phyloP scores from a whole-genome alignment of 2,329 filamentous ascomycete species.

The Tolypocladium nubicola region DNA sequence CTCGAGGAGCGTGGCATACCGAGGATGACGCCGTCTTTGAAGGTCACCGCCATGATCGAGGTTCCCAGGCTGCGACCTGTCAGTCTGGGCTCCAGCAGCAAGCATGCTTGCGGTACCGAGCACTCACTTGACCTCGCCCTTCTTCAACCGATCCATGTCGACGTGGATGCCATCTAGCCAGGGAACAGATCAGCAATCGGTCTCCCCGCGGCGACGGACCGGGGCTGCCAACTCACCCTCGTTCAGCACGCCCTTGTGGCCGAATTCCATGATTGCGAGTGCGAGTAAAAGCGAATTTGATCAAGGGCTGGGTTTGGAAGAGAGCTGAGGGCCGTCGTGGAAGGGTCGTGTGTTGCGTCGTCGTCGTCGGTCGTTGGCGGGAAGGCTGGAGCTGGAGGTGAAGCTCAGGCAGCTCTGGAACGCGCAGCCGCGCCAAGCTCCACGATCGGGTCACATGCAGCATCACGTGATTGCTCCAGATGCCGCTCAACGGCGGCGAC shows the following conservation, averaged over 20 bases:
- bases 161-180: constrained; percentile 90
- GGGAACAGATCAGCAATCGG: constrained; percentile 9
- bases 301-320: not conserved
- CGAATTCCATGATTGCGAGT: constrained; percentile 47
- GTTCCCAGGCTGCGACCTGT: constrained; percentile 68
- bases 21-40: constrained; percentile 95
- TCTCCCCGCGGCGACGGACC: not conserved
- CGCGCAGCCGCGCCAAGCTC: constrained; percentile 25
- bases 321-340: not conserved
- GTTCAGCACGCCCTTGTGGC: constrained; percentile 49
- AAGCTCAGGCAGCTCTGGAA: constrained; percentile 37
- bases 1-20: constrained; percentile 33
- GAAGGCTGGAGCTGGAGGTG: constrained; percentile 24
- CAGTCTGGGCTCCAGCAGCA: constrained; percentile 7
- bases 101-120: not conserved
- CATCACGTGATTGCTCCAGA: constrained; percentile 7
- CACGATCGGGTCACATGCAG: not conserved
- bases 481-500: no score
- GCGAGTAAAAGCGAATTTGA: not conserved
- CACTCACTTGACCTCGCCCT: constrained; percentile 93
- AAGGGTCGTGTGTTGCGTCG: constrained; percentile 10
- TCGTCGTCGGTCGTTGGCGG: constrained; percentile 11
- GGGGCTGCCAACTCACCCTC: constrained; percentile 38
- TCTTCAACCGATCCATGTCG: constrained; percentile 98
- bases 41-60: constrained; percentile 99